Conservation (phyloP, 345 rosid genomes). For the Heritiera fomes region DNA sequence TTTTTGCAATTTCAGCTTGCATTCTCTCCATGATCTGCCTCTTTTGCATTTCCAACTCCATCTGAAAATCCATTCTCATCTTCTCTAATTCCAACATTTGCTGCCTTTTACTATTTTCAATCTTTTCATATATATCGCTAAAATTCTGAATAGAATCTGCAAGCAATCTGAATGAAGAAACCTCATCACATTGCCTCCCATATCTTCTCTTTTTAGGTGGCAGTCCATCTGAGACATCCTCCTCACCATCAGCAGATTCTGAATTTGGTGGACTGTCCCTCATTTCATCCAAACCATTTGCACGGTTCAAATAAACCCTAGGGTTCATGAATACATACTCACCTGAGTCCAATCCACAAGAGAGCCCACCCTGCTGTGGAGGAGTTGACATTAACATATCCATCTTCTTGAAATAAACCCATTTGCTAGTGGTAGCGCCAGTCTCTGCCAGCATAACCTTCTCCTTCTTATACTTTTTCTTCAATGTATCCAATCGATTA, state of each 20-base stretch:
- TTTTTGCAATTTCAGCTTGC: slow-evolving; percentile 75
- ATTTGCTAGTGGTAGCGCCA: slow-evolving; percentile 52
- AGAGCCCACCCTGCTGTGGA: slow-evolving; percentile 66
- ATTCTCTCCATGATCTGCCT: slow-evolving; percentile 84
- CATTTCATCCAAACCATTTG: slow-evolving; percentile 83
- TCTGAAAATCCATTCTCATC: slow-evolving; percentile 91
- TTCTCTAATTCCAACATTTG: slow-evolving; percentile 91
- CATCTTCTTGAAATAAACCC: slow-evolving; percentile 89
- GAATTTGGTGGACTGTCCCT: slow-evolving; percentile 89
- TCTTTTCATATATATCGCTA: slow-evolving; percentile 85
- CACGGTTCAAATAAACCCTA: slow-evolving; percentile 58
- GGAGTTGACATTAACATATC: slow-evolving; percentile 73
- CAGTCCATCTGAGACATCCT: slow-evolving; percentile 70
- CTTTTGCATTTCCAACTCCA: slow-evolving; percentile 88
- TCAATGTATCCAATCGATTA: slow-evolving; percentile 80
- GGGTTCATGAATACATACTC: slow-evolving; percentile 81
- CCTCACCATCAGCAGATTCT: slow-evolving; percentile 51
- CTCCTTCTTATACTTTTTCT: slow-evolving; percentile 96
- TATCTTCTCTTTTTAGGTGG: slow-evolving; percentile 68
- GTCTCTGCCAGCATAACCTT: slow-evolving; percentile 51
- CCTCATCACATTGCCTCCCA: slow-evolving; percentile 55
- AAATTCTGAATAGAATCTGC: slow-evolving; percentile 87
- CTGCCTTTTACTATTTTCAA: slow-evolving; percentile 74
- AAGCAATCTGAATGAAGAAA: slow-evolving; percentile 64
- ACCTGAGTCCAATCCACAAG: slow-evolving; percentile 91